Evolutionary conservation across 164 flowering plant species (phyloP), one percentile per base, ranked within the genome.

Genomic region (Cinnamomum micranthum): DNA sequence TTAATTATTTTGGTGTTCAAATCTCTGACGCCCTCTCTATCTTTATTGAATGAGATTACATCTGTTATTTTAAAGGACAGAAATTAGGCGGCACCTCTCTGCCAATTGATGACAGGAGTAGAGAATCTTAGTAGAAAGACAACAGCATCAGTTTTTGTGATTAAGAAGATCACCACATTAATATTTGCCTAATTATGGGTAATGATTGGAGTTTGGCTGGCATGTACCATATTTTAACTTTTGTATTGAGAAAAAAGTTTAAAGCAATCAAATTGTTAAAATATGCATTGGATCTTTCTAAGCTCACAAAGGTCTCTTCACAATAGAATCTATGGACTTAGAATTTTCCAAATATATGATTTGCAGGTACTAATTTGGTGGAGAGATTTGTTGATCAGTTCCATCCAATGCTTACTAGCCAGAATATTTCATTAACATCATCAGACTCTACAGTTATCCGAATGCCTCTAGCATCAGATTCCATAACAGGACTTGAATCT

Each of bases 361-460:
- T 75, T 83, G 73, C 83, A 95, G 99, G 99, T 71, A 90, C 93
- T 75, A 84, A 86, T 80, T 86, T 95, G 88, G 80, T 76, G 7
- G 92, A 88, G 75, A 85, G 92, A 59, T 95, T 95, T 77, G 76
- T 74, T 73, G 99, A 95, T 86, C 99, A 95, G 72, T 95, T 95
- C 82, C 85, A 73, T 78, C 95, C 99, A 65, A 83, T 95, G 96
- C 78, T 93, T 70, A 82, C 89, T 78, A 86, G 80, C 76, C 86
- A 84, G 71, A 83, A 81, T 69, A 80, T 82, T 83, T 78, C 89
- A 33, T 91, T 92, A 89, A 82, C 87, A 51, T 80, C 85, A 63
- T 74, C 84, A 41, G 87, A 91, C 79, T 87, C 89, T 28, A 93
- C 94, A 15, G 71, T 95, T 71, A 86, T 95, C 63, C 95, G 99